Conservation (phyloP, 2,329 filamentous ascomycete genomes). For the Allantophomopsis lycopodina region DNA sequence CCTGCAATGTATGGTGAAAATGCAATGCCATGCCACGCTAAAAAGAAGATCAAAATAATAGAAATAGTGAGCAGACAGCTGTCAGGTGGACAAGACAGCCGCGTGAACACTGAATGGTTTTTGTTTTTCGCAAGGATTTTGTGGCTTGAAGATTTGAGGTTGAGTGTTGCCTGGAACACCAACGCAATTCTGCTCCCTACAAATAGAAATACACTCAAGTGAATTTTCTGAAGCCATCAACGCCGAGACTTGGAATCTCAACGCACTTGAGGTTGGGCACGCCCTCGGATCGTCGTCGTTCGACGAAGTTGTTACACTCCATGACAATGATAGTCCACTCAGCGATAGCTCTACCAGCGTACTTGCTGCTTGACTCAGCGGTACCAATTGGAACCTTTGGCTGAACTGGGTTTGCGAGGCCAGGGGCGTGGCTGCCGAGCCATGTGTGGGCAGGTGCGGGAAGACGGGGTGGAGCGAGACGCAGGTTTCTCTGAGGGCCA, state of each 20-base stretch:
- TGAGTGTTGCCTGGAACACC: too few relatives aligned
- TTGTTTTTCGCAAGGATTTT: too few relatives aligned
- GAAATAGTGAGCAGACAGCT: too few relatives aligned
- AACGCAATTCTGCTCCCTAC: too few relatives aligned
- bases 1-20: too few relatives aligned
- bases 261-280: constrained; percentile 51
- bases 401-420: constrained; percentile 11
- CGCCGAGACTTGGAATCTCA: constrained; percentile 51
- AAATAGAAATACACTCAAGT: constrained; percentile 1
- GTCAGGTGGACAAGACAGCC: too few relatives aligned
- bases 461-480: constrained; percentile 54
- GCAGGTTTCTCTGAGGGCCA: constrained; percentile 34
- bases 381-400: constrained; percentile 8
- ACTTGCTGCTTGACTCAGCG: constrained; percentile 31
- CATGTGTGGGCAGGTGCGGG: constrained; percentile 57
- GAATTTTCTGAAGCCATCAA: constrained; percentile 42
- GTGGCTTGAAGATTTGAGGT: too few relatives aligned
- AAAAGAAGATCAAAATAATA: too few relatives aligned
- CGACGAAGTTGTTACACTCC: constrained; percentile 73
- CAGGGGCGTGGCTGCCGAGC: constrained; percentile 26
- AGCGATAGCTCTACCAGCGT: constrained; percentile 60
- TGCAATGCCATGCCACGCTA: too few relatives aligned
- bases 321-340: constrained; percentile 66
- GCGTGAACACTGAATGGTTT: too few relatives aligned
- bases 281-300: constrained; percentile 61